Evolutionary conservation across 2,329 filamentous ascomycete genomes (phyloP), one percentile per base, ranked within the genome.

Genomic region (Didymella glomerata): DNA sequence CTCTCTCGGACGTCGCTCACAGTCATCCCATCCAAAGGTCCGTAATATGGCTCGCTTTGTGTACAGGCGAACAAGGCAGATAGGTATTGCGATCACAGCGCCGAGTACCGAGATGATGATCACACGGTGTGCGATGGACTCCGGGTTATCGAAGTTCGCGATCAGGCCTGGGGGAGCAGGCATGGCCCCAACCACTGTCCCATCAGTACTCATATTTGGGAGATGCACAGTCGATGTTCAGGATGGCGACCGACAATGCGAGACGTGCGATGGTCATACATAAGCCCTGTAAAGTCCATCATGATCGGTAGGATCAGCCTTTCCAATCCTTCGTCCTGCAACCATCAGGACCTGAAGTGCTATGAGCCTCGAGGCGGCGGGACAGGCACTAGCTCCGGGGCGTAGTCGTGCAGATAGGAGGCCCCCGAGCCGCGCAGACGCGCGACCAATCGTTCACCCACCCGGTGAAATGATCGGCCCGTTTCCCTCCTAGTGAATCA

Each of bases 81-180:
- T 42, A 14, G 63, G 63, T 20, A 64, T 54, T 2, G 58, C 42
- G 8, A 66, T 46, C 10, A 49, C 63, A 38, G 63, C 55, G 22
- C 61, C 61, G 14, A 62, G 24, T 36, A 62, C 56, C 4, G 54
- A 53, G 13, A 52, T 53, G 24, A 66, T 58, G 41, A 66, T 61
- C 7, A 66, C 58, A 11, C 59, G 63, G 44, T 64, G 52, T 18
- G 61, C 63, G 28, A 66, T 66, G 18, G 63, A 66, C 48, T 62
- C 61, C 6, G 60, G 61, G 18, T 45, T 45, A 22, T 54, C 49
- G 28, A 58, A 58, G 25, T 58, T 58, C 9, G 49, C n/a, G 10
- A 27, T 30, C 24, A 58, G 38, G 13, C 55, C 55, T 8, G 55
- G 38, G 2, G 55, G 55, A 28, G 55, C 14, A 36, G 55, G 55